Base-by-base conservation (phyloP, 2,329 filamentous ascomycete genomes). In the Arachnopeziza araneosa region DNA sequence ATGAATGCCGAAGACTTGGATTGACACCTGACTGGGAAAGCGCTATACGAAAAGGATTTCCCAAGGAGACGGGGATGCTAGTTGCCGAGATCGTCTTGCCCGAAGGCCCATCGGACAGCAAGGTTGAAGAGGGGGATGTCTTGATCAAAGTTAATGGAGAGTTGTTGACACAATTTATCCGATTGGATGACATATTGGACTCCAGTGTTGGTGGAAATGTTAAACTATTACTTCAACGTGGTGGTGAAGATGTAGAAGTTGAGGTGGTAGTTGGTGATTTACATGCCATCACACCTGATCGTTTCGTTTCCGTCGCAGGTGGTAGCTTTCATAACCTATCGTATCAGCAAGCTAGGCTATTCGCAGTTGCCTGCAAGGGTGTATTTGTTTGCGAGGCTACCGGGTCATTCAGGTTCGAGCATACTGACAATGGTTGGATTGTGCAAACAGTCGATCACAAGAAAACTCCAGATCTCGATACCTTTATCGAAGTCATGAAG, bases 291-390 rank as follows among this genome's bases (percentile, higher is more conserved):
- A 98, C 95, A 2, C 95, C 96, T 17, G 93, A 97, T 75, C 89
- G 93, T 62, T 99, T 98, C 72, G 90, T 98, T 57, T 91, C 92
- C 4, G 93, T 98, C 51, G 91, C 93, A 50, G 96, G 95, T 22
- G 95, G 88, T 24, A 93, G 92, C 61, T 98, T 99, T 79, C 96
- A 99, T 77, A 86, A 96, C 72, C 80, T 99, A 21, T 99, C 96
- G 0, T 99, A 99, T 74, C 95, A 99, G 72, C 93, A 98, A 75
- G 92, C 95, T n/a, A 87, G 95, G 10, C 83, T 97, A 4, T 98
- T 97, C 73, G 93, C 93, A 36, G 93, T 99, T 60, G 87, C 93
- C 10, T 89, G 92, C 68, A 88, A 92, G 73, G 95, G 95, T 36
- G 92, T 99, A 21, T 99, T 91, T 72, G 89, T 98, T 61, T 98